A percentile compares a stretch with the other conserved stretches of the same genome.
Evolutionary conservation across 1,284 basidiomycete species (phyloP).

Genomic region (Earliella scabrosa): DNA sequence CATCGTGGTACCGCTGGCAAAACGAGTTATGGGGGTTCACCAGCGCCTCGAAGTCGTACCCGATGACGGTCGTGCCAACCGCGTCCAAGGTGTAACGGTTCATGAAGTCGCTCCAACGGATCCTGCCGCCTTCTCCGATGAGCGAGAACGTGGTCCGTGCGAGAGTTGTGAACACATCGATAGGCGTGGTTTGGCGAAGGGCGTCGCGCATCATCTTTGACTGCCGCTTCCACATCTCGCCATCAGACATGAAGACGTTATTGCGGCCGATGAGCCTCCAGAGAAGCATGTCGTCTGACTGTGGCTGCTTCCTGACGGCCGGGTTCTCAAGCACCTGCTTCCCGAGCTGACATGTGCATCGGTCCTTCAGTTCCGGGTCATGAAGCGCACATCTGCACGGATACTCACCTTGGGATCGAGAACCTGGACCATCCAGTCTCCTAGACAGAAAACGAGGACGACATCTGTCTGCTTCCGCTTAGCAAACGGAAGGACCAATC

Average conservation of each 20-base stretch:
- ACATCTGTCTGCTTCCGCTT: slow-evolving; percentile 18
- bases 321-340: slow-evolving; percentile 19
- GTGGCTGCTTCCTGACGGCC: slow-evolving; percentile 32
- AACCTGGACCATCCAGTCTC: slow-evolving; percentile 32
- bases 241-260: slow-evolving; percentile 36
- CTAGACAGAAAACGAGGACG: slow-evolving; percentile 29
- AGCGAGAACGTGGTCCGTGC: slow-evolving; percentile 28
- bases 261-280: slow-evolving; percentile 35
- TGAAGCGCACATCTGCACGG: too few species aligned
- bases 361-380: neutral
- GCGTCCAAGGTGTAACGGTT: slow-evolving; percentile 36
- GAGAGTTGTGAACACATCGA: slow-evolving; percentile 31
- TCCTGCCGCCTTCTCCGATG: slow-evolving; percentile 26
- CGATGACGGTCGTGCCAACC: slow-evolving; percentile 38
- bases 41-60: slow-evolving; percentile 40
- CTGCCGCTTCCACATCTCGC: slow-evolving; percentile 36
- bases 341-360: slow-evolving; percentile 6
- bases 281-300: slow-evolving; percentile 31
- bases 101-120: slow-evolving; percentile 34
- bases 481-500: slow-evolving; percentile 29
- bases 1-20: slow-evolving; percentile 35
- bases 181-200: slow-evolving; percentile 32
- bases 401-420: slow-evolving; percentile 26
- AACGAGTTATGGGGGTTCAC: slow-evolving; percentile 33
- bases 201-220: slow-evolving; percentile 32